Percentiles rank a stretch among this genome's conserved stretches.
These are phyloP conservation scores for Willaertia magna DNA, from an alignment of 208 protist species.

Conservation along the genomic window DNA sequence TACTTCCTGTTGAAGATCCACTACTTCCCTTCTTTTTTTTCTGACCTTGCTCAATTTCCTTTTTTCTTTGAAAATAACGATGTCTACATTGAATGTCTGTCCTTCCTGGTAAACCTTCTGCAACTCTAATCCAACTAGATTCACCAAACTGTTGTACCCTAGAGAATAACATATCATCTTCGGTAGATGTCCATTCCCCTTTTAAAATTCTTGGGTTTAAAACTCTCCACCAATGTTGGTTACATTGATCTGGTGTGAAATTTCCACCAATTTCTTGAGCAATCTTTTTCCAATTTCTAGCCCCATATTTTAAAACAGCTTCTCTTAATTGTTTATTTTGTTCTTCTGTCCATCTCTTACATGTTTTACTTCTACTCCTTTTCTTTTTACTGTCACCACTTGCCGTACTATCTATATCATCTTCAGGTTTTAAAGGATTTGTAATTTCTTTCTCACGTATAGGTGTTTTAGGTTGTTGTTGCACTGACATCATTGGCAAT, in stretches of 20 bases:
- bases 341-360: slow-evolving; percentile 12
- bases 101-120: not conserved
- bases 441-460: no score
- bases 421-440: no score
- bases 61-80: not conserved
- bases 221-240: not conserved
- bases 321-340: not conserved
- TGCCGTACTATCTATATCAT: no score
- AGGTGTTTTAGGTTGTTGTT: no score
- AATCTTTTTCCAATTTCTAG: slow-evolving; percentile 17
- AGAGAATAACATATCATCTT: not conserved
- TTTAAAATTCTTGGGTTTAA: not conserved
- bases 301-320: not conserved
- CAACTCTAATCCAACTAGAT: not conserved
- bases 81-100: slow-evolving; percentile 4
- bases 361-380: not conserved
- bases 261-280: not conserved
- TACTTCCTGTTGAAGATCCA: no score
- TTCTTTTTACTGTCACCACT: no score
- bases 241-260: slow-evolving; percentile 12
- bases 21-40: no score
- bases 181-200: not conserved
- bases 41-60: not conserved
- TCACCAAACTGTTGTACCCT: not conserved
- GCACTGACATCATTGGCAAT: no score